Conservation (phyloP, 371 early-diverging fungal genomes). For the Mucor sp. region DNA sequence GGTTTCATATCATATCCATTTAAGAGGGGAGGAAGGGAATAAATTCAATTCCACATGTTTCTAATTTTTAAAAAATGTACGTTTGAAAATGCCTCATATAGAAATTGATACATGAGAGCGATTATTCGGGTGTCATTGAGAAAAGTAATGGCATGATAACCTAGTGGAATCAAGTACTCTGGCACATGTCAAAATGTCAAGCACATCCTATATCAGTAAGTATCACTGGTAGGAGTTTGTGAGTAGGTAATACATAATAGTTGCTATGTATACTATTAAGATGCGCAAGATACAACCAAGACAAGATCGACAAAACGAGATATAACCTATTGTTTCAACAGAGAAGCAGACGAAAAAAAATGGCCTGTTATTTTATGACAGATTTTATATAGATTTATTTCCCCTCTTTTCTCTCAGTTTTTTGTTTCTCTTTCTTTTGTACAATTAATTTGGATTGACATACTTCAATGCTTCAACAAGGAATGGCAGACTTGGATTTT, state of each 20-base stretch:
- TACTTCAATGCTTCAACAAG: conserved; percentile 8
- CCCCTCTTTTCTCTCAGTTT: background rate
- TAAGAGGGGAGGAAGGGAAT: background rate
- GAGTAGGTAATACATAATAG: background rate
- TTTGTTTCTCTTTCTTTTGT: background rate
- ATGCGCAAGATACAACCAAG: background rate
- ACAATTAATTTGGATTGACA: background rate
- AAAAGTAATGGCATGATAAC: background rate
- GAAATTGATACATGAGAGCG: background rate
- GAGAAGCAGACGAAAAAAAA: background rate
- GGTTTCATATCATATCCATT: background rate
- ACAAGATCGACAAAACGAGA: background rate
- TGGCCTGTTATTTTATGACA: background rate
- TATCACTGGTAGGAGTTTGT: background rate
- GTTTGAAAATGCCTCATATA: background rate
- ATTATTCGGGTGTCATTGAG: background rate
- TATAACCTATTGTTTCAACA: background rate
- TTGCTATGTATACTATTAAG: background rate
- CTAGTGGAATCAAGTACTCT: background rate
- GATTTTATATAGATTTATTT: background rate
- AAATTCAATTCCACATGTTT: background rate
- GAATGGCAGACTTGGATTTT: conserved; percentile 18
- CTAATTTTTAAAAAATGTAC: background rate
- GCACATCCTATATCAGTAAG: too few relatives aligned
- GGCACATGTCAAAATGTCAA: background rate